phyloP scores from a whole-genome alignment of 1,284 basidiomycete genomes.

The Ganoderma multipileum region DNA sequence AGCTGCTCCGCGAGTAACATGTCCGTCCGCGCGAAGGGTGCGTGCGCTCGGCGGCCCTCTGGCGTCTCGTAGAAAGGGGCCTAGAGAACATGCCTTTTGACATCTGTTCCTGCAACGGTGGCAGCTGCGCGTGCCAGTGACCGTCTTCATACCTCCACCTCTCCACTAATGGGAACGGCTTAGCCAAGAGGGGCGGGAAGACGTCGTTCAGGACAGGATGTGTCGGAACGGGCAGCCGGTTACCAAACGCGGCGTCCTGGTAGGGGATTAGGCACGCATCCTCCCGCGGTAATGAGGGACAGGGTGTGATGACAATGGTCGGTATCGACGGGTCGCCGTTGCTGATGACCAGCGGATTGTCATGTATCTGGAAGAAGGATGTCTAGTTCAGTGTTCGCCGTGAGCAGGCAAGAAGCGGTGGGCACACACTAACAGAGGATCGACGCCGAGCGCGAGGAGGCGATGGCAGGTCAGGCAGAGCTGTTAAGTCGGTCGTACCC shows the following conservation, averaged over 20 bases:
- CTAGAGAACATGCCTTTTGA: constrained; percentile 50
- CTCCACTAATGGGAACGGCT: constrained; percentile 41
- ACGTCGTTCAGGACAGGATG: constrained; percentile 55
- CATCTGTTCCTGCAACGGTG: constrained; percentile 55
- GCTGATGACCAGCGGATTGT: constrained; percentile 28
- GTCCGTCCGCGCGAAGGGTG: constrained; percentile 24
- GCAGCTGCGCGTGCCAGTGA: constrained; percentile 59
- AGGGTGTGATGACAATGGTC: constrained; percentile 58
- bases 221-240: constrained; percentile 56
- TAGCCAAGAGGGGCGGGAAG: constrained; percentile 50
- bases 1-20: constrained; percentile 26
- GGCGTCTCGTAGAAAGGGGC: constrained; percentile 34
- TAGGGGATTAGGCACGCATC: constrained; percentile 54
- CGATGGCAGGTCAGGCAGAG: constrained; percentile 15
- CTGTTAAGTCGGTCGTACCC: constrained; percentile 8
- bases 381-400: not conserved
- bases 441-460: constrained; percentile 22
- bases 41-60: constrained; percentile 26
- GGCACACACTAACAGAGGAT: constrained; percentile 22
- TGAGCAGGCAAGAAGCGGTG: not conserved
- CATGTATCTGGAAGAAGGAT: constrained; percentile 15
- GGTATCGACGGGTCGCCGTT: constrained; percentile 48
- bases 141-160: constrained; percentile 58
- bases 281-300: constrained; percentile 46
- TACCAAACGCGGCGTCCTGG: constrained; percentile 61